Base-by-base conservation (phyloP, 23 red algal genomes). In the Chondrus crispus region DNA sequence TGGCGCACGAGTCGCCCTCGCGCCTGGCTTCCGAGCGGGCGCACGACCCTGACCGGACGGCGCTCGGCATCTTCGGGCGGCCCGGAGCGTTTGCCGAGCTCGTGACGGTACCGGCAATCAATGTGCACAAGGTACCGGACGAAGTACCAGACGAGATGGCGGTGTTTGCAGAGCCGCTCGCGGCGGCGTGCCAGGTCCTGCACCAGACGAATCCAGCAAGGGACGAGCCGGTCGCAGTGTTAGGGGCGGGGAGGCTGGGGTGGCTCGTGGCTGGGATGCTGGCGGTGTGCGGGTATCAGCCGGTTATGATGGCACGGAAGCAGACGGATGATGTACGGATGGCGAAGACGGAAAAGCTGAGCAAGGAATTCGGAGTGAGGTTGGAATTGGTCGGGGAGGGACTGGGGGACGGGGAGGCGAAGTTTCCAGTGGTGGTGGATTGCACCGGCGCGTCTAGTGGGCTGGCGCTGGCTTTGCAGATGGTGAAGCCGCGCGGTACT, bases 401-500 rank as follows among this genome's bases (percentile, higher is more conserved):
- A n/a, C 9, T 9, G 60, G 60, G 5, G 8, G 60, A 66, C 18
- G 60, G 35, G 18, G 60, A 66, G 35, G 60, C 9, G 26, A 32
- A 32, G 8, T 88, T 42, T 46, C 64, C 37, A 12, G 33, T 48
- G 37, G 85, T 88, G 16, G 85, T 88, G 69, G 85, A 88, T 55
- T 88, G 85, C n/a, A 88, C 85, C 19, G 85, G 85, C 19, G 46
- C 41, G 46, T 48, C 66, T 4, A 48, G 42, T 14, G 90, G 79
- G 28, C 20, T 85, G 90, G 80, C 37, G 40, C 74, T 43, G 19
- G 90, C 80, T 6, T 35, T 93, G 18, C 35, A 43, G 10, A 62
- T 93, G 3, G 90, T 93, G 3, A 84, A 85, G 26, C 79, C 90
- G n/a, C 60, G 80, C 26, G 90, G 90, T 60, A 44, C 52, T 10